Evolutionary conservation across 1,284 basidiomycete genomes (phyloP), one percentile per base, ranked within the genome.

Genomic region (Heterobasidion irregulare): DNA sequence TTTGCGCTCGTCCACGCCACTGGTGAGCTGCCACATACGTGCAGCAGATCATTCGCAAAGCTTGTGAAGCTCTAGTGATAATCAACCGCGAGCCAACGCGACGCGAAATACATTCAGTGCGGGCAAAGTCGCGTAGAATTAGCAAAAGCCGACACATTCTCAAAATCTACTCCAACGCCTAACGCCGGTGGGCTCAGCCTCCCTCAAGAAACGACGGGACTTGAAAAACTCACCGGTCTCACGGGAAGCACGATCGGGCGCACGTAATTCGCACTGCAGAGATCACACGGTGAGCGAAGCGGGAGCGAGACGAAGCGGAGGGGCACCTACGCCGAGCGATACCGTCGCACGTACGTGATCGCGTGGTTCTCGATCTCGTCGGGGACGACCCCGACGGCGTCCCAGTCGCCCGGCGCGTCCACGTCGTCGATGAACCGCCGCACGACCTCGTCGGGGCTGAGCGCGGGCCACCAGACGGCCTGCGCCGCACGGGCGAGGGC

Each of bases 401-500:
- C 76, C 84, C 84, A 85, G 70, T 86, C 79, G 47, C 86, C 80
- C 51, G 76, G 67, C 50, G 76, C 74, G n/a, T 81, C 75, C 47
- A 69, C 72, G 70, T 98, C 96, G 72, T 95, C 80, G 61, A 98
- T 84, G 72, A 83, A 97, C 61, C 93, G 83, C 64, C 96, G 78
- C 64, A 82, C 80, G 33, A 99, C 86, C 72, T 98, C 95, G 70
- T 99, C 96, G 1, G 93, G 90, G 67, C 82, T 86, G 58, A 98
- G 76, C 56, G 90, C 83, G 15, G 94, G 95, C 95, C 95, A 99
- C 95, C 94, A 99, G 0, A 83, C 77, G 4, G 73, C 68, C 72
- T 98, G 91, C 47, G 84, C 80, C 34, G 79, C 69, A 62, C 76
- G 82, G 6, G 94, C 80, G 36, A 92, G 71, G 7, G 78, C 65